Percentiles rank a stretch among this genome's conserved stretches.
Evolutionary conservation across 202 grass and related monocot genomes (phyloP).

Genomic region (Setaria italica): DNA sequence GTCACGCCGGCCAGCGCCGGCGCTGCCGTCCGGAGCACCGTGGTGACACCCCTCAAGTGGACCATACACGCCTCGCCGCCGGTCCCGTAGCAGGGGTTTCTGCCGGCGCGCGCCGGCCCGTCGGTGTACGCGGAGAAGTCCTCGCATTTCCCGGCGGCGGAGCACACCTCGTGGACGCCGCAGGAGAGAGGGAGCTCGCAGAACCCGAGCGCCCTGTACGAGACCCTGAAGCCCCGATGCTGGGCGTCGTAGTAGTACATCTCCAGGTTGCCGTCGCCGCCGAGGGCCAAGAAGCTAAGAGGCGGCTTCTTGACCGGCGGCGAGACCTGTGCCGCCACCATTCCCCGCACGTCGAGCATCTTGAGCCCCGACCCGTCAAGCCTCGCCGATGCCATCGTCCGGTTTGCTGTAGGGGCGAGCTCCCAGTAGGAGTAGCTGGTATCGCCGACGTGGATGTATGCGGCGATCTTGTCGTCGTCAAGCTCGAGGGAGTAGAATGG

Average conservation of each 20-base stretch:
- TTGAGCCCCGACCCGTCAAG: conserved; percentile 57
- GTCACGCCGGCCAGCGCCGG: conserved; percentile 39
- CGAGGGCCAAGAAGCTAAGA: conserved; percentile 60
- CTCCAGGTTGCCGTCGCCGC: conserved; percentile 60
- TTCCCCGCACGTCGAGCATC: conserved; percentile 49
- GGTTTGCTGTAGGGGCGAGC: conserved; percentile 30
- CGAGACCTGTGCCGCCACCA: conserved; percentile 50
- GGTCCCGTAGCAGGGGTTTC: conserved; percentile 24
- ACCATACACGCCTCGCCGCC: conserved; percentile 42
- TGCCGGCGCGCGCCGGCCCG: neutral
- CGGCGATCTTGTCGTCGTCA: conserved; percentile 50
- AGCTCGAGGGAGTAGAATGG: conserved; percentile 68
- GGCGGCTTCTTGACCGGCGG: conserved; percentile 28
- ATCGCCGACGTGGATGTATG: conserved; percentile 42
- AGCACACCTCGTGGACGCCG: conserved; percentile 62
- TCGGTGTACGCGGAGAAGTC: conserved; percentile 30
- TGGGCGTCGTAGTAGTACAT: conserved; percentile 56
- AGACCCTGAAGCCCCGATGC: conserved; percentile 41
- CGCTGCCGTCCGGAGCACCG: conserved; percentile 41
- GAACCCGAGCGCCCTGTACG: conserved; percentile 57
- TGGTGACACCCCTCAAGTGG: conserved; percentile 53
- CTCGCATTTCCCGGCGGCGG: conserved; percentile 21
- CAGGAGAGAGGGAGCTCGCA: conserved; percentile 83
- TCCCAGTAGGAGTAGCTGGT: conserved; percentile 65
- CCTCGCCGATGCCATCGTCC: conserved; percentile 52